Evolutionary conservation across 352 stramenopile genomes (phyloP), one percentile per base, ranked within the genome.

Genomic region (Globisporangium emineosum): DNA sequence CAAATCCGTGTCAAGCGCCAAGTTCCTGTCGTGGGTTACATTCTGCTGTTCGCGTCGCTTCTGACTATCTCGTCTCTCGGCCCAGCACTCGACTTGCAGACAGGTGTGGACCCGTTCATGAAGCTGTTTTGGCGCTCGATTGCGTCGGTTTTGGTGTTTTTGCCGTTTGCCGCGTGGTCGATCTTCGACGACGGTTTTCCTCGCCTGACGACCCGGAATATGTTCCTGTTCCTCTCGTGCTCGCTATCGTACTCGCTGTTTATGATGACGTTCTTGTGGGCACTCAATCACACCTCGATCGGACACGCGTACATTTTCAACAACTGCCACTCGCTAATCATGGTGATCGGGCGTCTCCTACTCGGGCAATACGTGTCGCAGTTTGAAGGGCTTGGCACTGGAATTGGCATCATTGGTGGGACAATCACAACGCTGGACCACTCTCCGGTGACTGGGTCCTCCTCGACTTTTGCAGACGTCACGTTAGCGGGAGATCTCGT

Each of bases 291-390:
- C 67, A 93, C 86, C 51, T 93, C 84, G 7, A 89, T 91, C 62
- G 79, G 84, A 52, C 84, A 93, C 65, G 86, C 83, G 60, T 93
- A 91, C 60, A 92, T 93, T 65, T 92, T 93, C 77, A 93, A 95
- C 73, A 95, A 93, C 60, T 91, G 83, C 60, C 86, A 93, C 65
- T 93, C 84, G 62, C 67, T 93, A 54, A 73, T 93, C 25, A 89
- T 95, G 73, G 79, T 95, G 19, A 65, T 92, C 2, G 78, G 78
- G 0, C 81, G 83, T 3, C 57, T 91, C 21, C 35, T 88, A 0
- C 69, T 89, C 19, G 84, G 81, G 0, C 69, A 85, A 29, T 81
- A 82, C 52, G 78, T 95, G 17, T 86, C 79, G 17, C 75, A 89
- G 67, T 89, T 88, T 50, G 86, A 95, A 64, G 81, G 81, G 12